Evolutionary conservation across 306 rosid species (phyloP), one percentile per base, ranked within the genome.

Genomic region (Luffa aegyptiaca): DNA sequence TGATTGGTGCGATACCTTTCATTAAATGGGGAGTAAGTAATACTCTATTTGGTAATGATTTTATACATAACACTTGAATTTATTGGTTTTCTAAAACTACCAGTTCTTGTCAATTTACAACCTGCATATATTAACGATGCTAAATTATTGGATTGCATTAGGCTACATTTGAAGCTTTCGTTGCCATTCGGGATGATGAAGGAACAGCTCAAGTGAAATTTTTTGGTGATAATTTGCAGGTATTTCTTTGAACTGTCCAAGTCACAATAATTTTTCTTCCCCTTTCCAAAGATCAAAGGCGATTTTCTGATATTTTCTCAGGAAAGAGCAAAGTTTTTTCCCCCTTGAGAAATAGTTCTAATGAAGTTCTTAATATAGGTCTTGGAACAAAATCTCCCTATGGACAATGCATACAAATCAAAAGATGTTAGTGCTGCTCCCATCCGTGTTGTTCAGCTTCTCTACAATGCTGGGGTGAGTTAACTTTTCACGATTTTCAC

Each of bases 91-190:
- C 20, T 11, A 17, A 74, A 51, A 74, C 26, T 33, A 74, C 26
- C 20, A 11, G 16, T 48, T 65, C 46, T 65, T 73, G 41, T 46
- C 21, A 73, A 31, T 73, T 49, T 26, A 49, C 78, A 73, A 31
- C 6, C 2, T 73, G n/a, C 78, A 58, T 58, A 62, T 76, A 2
- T 41, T 35, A 10, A 13, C 21, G 61, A 20, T 63, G 49, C 78
- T 57, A 35, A 66, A 79, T 62, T 81, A 42, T 80, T 81, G 56
- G 49, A 69, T 83, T 84, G 77, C 73, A 69, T 82, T 68, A 93
- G 99, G 99, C 99, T 78, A 91, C 97, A 63, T 95, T 91, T 83
- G 99, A 93, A 88, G 99, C 97, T 66, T 95, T 77, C 80, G 86
- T 95, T 79, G 98, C 97, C 74, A 83, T 95, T 83, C 91, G 88